These are phyloP conservation scores for Saccharum hybrid DNA, from an alignment of 202 grass and related monocot species.

Conservation along the genomic window DNA sequence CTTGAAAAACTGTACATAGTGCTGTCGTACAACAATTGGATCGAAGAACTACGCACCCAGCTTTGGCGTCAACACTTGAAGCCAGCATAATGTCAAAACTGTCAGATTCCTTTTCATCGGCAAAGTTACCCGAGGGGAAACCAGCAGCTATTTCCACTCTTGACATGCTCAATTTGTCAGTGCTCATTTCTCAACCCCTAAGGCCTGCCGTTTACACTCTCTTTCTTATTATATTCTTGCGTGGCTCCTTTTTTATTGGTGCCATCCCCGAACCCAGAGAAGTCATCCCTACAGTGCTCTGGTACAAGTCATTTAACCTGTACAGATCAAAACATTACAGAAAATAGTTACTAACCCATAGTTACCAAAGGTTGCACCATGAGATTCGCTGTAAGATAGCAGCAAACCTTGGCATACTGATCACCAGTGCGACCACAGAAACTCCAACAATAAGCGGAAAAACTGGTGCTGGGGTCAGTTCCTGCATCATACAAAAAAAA, in stretches of 20 bases:
- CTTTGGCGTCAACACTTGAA: constrained; percentile 31
- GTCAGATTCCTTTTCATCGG: constrained; percentile 21
- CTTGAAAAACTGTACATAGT: constrained; percentile 37
- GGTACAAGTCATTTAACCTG: constrained; percentile 94
- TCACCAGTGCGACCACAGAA: constrained; percentile 70
- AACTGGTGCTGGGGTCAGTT: constrained; percentile 76
- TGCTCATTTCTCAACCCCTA: constrained; percentile 39
- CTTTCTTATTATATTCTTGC: constrained; percentile 69
- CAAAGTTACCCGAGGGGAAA: constrained; percentile 35
- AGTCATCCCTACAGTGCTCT: constrained; percentile 63
- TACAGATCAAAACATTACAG: constrained; percentile 33
- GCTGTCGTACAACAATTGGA: constrained; percentile 40
- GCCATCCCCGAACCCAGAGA: constrained; percentile 51
- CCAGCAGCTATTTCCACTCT: constrained; percentile 35
- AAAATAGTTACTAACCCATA: constrained; percentile 11
- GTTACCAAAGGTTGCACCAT: constrained; percentile 13
- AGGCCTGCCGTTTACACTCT: constrained; percentile 52
- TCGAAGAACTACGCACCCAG: constrained; percentile 18
- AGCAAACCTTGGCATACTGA: constrained; percentile 92
- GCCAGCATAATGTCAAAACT: constrained; percentile 13
- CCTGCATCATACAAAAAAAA: constrained; percentile 58
- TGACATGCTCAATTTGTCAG: constrained; percentile 33
- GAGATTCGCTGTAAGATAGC: constrained; percentile 28
- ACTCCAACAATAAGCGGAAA: constrained; percentile 82
- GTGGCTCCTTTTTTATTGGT: constrained; percentile 71